A percentile compares a stretch with the other conserved stretches of the same genome.
Evolutionary conservation across 129 eudicot species (phyloP).

Genomic region (Arctium minus): DNA sequence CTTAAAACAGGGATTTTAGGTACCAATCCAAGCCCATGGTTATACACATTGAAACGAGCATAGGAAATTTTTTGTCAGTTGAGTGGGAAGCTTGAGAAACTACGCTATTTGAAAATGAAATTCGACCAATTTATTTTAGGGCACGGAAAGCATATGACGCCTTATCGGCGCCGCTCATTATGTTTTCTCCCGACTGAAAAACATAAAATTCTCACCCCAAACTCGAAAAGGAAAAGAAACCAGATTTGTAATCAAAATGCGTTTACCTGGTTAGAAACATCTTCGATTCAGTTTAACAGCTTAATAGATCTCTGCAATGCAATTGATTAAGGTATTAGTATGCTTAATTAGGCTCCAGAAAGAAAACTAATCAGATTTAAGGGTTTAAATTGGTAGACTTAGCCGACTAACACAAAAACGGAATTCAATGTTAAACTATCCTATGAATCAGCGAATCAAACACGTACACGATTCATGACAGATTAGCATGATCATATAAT

Average conservation of each 20-base stretch:
- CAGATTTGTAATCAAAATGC: conserved; percentile 17
- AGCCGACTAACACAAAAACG: not conserved
- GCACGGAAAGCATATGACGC: not conserved
- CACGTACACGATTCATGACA: not conserved
- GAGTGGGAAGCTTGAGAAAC: not conserved
- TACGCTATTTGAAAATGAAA: not conserved
- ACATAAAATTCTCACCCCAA: not conserved
- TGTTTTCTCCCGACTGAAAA: not conserved
- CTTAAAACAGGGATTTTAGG: not conserved
- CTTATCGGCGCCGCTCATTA: not conserved
- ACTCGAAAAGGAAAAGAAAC: not conserved
- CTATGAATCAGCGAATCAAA: conserved; percentile 4
- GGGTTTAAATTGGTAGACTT: conserved; percentile 6
- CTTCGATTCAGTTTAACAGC: conserved; percentile 24
- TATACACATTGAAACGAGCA: not conserved
- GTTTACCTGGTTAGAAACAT: conserved; percentile 84
- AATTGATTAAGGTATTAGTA: conserved; percentile 9
- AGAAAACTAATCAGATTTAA: not conserved
- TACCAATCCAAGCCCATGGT: not conserved
- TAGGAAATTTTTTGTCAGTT: not conserved
- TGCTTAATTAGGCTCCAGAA: not conserved
- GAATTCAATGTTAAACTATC: not conserved
- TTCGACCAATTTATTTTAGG: conserved; percentile 4
- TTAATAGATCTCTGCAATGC: conserved; percentile 31
- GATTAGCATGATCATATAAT: not conserved